Conservation (phyloP, 192 early-diverging fungal genomes). For the Coemansia aciculifera region DNA sequence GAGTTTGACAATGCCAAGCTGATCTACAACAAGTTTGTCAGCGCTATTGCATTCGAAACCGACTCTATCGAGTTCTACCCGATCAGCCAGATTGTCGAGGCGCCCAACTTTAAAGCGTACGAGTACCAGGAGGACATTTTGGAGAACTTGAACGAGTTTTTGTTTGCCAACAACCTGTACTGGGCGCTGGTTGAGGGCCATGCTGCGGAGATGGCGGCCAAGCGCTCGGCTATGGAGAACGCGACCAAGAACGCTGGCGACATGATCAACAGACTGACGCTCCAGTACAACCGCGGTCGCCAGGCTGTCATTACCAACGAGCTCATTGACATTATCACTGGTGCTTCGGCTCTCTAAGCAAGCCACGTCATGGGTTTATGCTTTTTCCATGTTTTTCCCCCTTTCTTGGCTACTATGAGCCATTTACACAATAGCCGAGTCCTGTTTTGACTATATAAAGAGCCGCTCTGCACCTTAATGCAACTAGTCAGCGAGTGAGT, state of each 20-base stretch:
- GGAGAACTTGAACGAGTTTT: slow-evolving; percentile 88
- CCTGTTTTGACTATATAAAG: neutral
- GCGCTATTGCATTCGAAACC: slow-evolving; percentile 93
- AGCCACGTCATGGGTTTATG: neutral
- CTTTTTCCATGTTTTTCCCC: neutral
- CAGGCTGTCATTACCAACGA: slow-evolving; percentile 99
- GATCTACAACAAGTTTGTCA: slow-evolving; percentile 93
- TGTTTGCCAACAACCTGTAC: slow-evolving; percentile 91
- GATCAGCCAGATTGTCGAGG: slow-evolving; percentile 69
- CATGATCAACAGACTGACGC: slow-evolving; percentile 93
- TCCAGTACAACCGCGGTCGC: slow-evolving; percentile 96
- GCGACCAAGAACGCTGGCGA: slow-evolving; percentile 99
- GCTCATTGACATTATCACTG: slow-evolving; percentile 96
- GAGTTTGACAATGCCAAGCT: slow-evolving; percentile 73
- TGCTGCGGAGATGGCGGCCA: slow-evolving; percentile 93
- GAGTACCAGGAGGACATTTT: slow-evolving; percentile 89
- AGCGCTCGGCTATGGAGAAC: slow-evolving; percentile 99
- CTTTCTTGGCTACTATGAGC: neutral
- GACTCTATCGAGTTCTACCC: slow-evolving; percentile 58
- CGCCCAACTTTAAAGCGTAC: slow-evolving; percentile 84
- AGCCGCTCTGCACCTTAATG: neutral
- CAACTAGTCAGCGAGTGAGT: neutral
- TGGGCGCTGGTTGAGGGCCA: slow-evolving; percentile 97
- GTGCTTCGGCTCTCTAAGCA: slow-evolving; percentile 86
- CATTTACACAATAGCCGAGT: neutral